Base-by-base conservation (phyloP, 2,329 filamentous ascomycete species). In the Capronia americana region DNA sequence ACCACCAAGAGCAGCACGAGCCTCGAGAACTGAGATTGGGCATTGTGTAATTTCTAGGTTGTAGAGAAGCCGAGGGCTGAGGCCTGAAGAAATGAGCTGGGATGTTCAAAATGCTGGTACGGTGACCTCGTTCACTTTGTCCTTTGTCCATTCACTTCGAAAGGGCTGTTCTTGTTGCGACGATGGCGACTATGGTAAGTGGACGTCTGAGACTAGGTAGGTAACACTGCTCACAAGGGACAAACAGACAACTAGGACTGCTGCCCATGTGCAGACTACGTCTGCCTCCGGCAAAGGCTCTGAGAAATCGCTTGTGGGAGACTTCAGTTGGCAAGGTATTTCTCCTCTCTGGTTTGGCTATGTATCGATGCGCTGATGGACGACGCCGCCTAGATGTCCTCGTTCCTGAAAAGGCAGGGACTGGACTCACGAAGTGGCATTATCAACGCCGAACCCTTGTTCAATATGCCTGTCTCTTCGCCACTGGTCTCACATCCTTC, bases 151-250 rank as follows among this genome's bases (percentile, higher is more conserved):
- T 50, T 10, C 28, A 10, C 17, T n/a, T 7, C 17, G 38, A 17
- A 41, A 41, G 26, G 7, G 8, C 14, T n/a, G 5, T 24, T 30
- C 12, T 20, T 23, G 4, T 28, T 44, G 7, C 24, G 77, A 70
- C 70, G 66, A 66, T 75, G 63, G 57, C 63, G 24, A 66, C 58
- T 30, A 53, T 54, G 59, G 63, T 66, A 57, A 62, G 63, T 11
- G 20, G 3, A 17, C 14, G 34, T 11, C 32, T 32, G 17, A 14
- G 10, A 20, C 7, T 8, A 11, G 14, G 20, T 23, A 20, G 34
- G 10, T 11, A 23, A 14, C 7, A 11, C 32, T 30, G n/a, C 26
- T 65, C 14, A 65, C 28, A 4, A 54, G 17, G 12, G 2, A 48
- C 24, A 2, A 10, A 14, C 26, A 62, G 63, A 65, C 63, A 7